Evolutionary conservation across 2,329 filamentous ascomycete species (phyloP), one percentile per base, ranked within the genome.

Genomic region (Cladophialophora chaetospira): DNA sequence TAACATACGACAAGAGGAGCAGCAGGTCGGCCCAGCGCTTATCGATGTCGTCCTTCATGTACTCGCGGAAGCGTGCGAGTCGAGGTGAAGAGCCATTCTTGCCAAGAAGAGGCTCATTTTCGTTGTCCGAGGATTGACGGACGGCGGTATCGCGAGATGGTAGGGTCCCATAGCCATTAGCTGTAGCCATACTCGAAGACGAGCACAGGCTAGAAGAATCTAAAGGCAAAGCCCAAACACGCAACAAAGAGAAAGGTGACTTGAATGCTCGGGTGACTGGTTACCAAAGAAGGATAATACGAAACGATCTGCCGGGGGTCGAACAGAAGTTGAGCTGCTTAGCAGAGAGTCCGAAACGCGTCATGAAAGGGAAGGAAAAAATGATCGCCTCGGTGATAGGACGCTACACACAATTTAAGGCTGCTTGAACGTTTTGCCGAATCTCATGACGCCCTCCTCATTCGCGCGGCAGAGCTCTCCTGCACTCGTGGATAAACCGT

Each of bases 1-100:
- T 87, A 62, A 89, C 74, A 69, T 91, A 92, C 72, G 87, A 90
- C 25, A 83, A 74, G 3, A 93, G 75, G 35, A 93, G 77, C 17
- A 90, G 75, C 1, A 88, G 61, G 67, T 93, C 88, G 11, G 85
- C 83, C 79, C 84, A 61, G 26, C 49, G 44, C 23, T 28, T 40
- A 57, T 58, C 53, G 31, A 60, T 58, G 33, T 61, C 61, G 4
- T 63, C 51, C 9, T 29, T 56, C 53, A 63, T 44, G 40, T 63
- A 57, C 45, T 48, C 26, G 31, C 47, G 47, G 35, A 59, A 49
- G 19, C 40, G 49, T 11, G 19, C 17, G 8, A 55, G 44, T 19
- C 36, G 47, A 11, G 28, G 13, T 5, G 35, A 29, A 11, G 25
- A 26, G 11, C 46, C 29, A 4, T 11, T 19, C 40, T 61, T 43